These are phyloP conservation scores for Tulasnella sp. DNA, from an alignment of 768 basidiomycete species.

Conservation along the genomic window DNA sequence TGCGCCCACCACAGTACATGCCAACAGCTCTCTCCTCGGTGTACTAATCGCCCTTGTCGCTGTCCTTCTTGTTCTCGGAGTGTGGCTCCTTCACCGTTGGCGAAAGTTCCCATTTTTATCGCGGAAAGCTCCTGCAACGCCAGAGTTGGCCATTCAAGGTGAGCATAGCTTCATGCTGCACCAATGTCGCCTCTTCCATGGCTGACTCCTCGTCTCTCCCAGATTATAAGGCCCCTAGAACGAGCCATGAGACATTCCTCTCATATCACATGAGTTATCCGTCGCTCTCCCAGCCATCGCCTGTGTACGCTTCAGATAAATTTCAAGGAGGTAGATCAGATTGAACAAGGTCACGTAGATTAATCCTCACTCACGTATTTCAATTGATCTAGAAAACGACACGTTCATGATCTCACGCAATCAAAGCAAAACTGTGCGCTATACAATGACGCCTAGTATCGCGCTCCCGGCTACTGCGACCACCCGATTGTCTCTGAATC, in stretches of 20 bases:
- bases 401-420: too few species aligned
- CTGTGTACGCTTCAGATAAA: background rate
- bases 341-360: background rate
- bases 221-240: background rate
- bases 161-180: background rate
- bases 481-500: conserved; percentile 1
- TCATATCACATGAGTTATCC: background rate
- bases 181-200: background rate
- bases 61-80: background rate
- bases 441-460: too few species aligned
- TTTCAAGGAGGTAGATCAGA: background rate
- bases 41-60: background rate
- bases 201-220: background rate
- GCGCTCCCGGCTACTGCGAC: background rate
- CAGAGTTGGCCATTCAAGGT: conserved; percentile 2
- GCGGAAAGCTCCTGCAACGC: background rate
- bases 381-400: too few species aligned
- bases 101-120: background rate
- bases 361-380: too few species aligned
- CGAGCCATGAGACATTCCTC: background rate
- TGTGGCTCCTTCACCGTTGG: background rate
- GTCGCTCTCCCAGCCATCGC: background rate
- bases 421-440: too few species aligned
- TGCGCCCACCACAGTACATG: too few species aligned
- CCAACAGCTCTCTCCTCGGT: too few species aligned